Base-by-base conservation (phyloP, 1,284 basidiomycete species). In the Agroathelia rolfsii region DNA sequence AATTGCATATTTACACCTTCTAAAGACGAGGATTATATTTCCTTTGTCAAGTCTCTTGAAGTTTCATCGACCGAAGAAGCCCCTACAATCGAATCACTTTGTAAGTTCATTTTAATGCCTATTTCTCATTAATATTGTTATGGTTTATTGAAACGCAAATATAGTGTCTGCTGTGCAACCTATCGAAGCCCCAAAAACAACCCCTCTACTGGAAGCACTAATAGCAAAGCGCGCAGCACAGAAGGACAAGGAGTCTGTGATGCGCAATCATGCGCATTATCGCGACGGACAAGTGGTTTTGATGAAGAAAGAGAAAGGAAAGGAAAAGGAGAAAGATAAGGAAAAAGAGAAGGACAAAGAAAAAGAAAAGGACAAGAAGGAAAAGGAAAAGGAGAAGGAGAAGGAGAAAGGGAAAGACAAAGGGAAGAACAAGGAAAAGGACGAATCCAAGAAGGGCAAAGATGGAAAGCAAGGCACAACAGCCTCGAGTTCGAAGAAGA, bases 151-250 rank as follows among this genome's bases (percentile, higher is more conserved):
- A 14, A n/a, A n/a, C n/a, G n/a, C n/a, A n/a, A n/a, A 13, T 25
- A 15, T 34, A 83, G 79, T 78, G 42, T 69, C 75, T 0, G 66
- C 76, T 3, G 63, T 62, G 3, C 74, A 74, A 41, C 62, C 69
- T 0, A 53, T 63, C 0, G 63, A 73, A 2, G 62, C 58, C 18
- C 81, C 85, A 1, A 87, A 78, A 38, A 81, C 82, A 0, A 94
- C 90, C 0, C 90, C 90, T 0, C 68, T 94, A 15, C 71, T 95
- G 20, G 88, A 92, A 46, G 86, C 88, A 2, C 70, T 95, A 35
- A 85, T 84, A 45, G 80, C 80, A 0, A 79, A 86, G 53, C 83
- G 80, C 48, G 66, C 67, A 4, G 77, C 78, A 0, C 67, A 74
- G 45, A 76, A 72, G 41, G 80, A 83, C 48, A 80, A 74, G 46